Percentiles rank a stretch among this genome's conserved stretches.
Evolutionary conservation across 495 filamentous ascomycete species (phyloP).

Genomic region (Aspergillus baeticus): DNA sequence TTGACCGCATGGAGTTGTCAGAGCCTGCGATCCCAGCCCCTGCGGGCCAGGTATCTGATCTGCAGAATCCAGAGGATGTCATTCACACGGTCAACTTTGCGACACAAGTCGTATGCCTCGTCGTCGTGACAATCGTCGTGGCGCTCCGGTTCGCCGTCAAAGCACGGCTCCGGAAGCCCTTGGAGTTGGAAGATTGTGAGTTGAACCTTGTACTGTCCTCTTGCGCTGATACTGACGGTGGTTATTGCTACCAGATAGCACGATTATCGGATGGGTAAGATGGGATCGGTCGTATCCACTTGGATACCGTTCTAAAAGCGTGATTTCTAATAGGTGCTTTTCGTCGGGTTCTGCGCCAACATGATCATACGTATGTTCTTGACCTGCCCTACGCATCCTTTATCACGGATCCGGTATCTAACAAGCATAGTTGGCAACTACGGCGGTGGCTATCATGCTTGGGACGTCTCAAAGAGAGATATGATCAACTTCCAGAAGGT

Average conservation of each 20-base stretch:
- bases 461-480: constrained; percentile 3
- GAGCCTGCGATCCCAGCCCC: constrained; percentile 2
- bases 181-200: constrained; percentile 1
- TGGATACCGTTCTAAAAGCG: too few species aligned
- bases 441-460: constrained; percentile 10
- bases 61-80: constrained; percentile 4
- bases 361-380: constrained; percentile 8
- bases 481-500: constrained; percentile 1
- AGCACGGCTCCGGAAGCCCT: background rate
- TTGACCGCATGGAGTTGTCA: background rate
- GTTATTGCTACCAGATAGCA: background rate
- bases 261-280: constrained; percentile 4
- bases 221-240: background rate
- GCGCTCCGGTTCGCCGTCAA: constrained; percentile 1
- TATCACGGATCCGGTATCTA: background rate
- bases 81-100: constrained; percentile 11
- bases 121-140: constrained; percentile 7
- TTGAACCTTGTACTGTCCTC: too few species aligned
- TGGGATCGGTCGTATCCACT: background rate
- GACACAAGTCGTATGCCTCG: constrained; percentile 6
- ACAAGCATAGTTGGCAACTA: background rate
- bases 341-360: constrained; percentile 4
- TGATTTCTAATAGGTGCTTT: background rate
- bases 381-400: background rate
- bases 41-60: background rate